Percentiles rank a stretch among this genome's conserved stretches.
Conservation (phyloP, 495 filamentous ascomycete genomes). For the Friedmanniomyces endolithicus region DNA sequence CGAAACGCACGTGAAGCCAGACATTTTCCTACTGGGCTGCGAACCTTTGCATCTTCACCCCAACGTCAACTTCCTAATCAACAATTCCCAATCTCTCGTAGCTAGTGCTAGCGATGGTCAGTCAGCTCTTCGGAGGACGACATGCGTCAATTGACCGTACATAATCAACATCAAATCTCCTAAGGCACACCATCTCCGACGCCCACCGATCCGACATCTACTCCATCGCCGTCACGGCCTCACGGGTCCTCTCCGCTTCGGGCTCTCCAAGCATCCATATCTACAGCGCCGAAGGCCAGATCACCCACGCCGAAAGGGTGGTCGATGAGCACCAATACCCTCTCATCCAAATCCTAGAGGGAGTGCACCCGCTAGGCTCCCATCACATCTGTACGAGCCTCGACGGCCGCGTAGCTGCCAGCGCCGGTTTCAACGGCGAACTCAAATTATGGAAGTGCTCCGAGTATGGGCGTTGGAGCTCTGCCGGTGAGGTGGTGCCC, state of each 20-base stretch:
- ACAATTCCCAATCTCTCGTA: neutral
- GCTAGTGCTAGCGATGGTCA: neutral
- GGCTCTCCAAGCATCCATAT: slow-evolving; percentile 70
- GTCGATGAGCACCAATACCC: slow-evolving; percentile 51
- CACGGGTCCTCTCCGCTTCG: slow-evolving; percentile 64
- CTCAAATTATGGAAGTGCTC: slow-evolving; percentile 61
- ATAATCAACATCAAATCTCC: slow-evolving; percentile 96
- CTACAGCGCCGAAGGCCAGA: slow-evolving; percentile 40
- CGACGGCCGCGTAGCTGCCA: slow-evolving; percentile 59
- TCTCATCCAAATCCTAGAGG: slow-evolving; percentile 59
- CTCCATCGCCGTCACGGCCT: slow-evolving; percentile 68
- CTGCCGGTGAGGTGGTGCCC: slow-evolving; percentile 39
- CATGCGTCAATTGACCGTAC: neutral
- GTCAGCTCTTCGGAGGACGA: neutral
- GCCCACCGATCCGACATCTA: slow-evolving; percentile 86
- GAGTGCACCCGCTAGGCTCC: slow-evolving; percentile 71
- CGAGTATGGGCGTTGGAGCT: slow-evolving; percentile 39
- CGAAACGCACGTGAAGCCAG: neutral
- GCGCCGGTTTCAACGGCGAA: slow-evolving; percentile 77
- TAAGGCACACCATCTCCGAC: slow-evolving; percentile 76
- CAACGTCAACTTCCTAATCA: neutral
- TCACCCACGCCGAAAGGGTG: slow-evolving; percentile 13
- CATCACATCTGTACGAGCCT: slow-evolving; percentile 69
- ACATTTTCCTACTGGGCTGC: no score
- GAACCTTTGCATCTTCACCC: no score